These are phyloP conservation scores for Pythium aristosporum DNA, from an alignment of 352 stramenopile species.

Conservation along the genomic window DNA sequence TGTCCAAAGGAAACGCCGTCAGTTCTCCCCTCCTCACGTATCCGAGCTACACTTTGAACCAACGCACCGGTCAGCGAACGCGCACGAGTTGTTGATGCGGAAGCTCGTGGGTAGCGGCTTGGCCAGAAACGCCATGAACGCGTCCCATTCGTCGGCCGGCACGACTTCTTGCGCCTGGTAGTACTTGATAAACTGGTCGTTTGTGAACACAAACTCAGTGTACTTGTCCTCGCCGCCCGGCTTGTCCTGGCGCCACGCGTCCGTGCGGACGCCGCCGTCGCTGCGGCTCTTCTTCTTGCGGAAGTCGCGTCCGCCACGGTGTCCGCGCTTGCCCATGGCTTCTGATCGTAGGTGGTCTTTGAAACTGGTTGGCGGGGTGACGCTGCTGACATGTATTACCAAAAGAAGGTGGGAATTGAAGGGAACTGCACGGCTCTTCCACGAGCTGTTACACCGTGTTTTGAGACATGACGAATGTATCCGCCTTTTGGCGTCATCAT, in stretches of 20 bases:
- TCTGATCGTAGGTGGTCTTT: slow-evolving; percentile 10
- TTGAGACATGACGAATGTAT: not conserved
- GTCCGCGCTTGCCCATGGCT: slow-evolving; percentile 44
- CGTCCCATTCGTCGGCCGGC: slow-evolving; percentile 80
- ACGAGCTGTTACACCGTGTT: not conserved
- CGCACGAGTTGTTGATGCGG: slow-evolving; percentile 91
- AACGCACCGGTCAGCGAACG: slow-evolving; percentile 71
- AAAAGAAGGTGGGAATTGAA: slow-evolving; percentile 5
- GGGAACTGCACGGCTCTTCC: not conserved
- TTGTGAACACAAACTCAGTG: slow-evolving; percentile 86
- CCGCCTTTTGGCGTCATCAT: not conserved
- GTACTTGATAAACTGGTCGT: slow-evolving; percentile 83
- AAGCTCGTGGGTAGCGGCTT: slow-evolving; percentile 92
- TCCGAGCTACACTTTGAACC: not conserved
- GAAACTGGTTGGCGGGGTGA: slow-evolving; percentile 20
- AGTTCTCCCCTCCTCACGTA: not conserved
- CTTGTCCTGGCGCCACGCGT: slow-evolving; percentile 29
- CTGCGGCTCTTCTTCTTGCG: slow-evolving; percentile 57
- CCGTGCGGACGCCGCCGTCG: slow-evolving; percentile 28
- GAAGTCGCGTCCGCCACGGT: slow-evolving; percentile 29
- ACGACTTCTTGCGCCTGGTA: slow-evolving; percentile 89
- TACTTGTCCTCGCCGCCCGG: slow-evolving; percentile 60
- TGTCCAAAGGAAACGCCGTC: slow-evolving; percentile 17
- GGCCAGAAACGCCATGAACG: slow-evolving; percentile 88
- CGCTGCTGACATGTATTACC: not conserved